These are phyloP conservation scores for Brassica hybrid DNA, from an alignment of 441 rosid species.

Conservation along the genomic window DNA sequence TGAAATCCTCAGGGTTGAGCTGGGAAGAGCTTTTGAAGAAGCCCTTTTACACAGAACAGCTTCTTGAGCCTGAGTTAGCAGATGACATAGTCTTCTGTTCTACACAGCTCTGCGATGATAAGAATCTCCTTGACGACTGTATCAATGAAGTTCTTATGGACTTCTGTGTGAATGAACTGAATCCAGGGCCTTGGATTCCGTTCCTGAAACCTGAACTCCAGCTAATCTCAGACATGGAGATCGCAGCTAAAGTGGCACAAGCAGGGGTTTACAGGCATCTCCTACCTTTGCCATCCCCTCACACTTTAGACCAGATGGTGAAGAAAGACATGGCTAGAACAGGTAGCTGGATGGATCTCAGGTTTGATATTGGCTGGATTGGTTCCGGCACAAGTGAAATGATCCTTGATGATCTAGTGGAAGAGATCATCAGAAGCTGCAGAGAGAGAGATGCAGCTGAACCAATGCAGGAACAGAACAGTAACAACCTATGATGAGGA, in stretches of 20 bases:
- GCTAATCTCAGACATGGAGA: slow-evolving; percentile 52
- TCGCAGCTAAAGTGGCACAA: slow-evolving; percentile 62
- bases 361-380: slow-evolving; percentile 56
- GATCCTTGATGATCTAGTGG: slow-evolving; percentile 75
- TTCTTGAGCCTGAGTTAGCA: slow-evolving; percentile 64
- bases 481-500: slow-evolving; percentile 15
- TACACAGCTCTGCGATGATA: slow-evolving; percentile 61
- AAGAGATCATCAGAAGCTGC: slow-evolving; percentile 55
- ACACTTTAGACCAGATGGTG: slow-evolving; percentile 63
- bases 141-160: slow-evolving; percentile 81
- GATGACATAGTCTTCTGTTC: slow-evolving; percentile 59
- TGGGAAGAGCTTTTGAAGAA: slow-evolving; percentile 70
- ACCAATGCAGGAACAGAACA: slow-evolving; percentile 23
- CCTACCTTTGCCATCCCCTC: slow-evolving; percentile 60
- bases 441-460: slow-evolving; percentile 32
- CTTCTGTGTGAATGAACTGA: slow-evolving; percentile 44
- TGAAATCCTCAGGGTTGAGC: slow-evolving; percentile 63
- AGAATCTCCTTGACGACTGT: slow-evolving; percentile 69
- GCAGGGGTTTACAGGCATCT: slow-evolving; percentile 79
- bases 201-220: slow-evolving; percentile 56
- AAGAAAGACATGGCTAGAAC: slow-evolving; percentile 75
- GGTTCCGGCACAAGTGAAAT: slow-evolving; percentile 61
- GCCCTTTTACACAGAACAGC: slow-evolving; percentile 66
- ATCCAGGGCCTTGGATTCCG: slow-evolving; percentile 67
- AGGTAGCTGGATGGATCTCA: slow-evolving; percentile 84